phyloP scores from a whole-genome alignment of 2,329 filamentous ascomycete species.

The Scytalidium sp. region DNA sequence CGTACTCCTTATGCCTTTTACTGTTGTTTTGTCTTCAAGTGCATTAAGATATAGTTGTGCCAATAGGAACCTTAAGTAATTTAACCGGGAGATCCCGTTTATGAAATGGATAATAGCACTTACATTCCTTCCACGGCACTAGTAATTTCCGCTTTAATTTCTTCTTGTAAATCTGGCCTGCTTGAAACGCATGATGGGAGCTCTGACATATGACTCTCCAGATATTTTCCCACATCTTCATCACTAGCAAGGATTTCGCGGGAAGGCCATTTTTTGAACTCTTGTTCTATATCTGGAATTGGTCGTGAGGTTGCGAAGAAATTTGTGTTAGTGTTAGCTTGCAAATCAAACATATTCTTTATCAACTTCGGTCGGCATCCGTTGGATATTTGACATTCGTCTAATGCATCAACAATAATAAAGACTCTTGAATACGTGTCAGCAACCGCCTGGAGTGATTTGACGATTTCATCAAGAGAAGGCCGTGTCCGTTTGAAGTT shows the following conservation, averaged over 20 bases:
- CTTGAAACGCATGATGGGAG: constrained; percentile 14
- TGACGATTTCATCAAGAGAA: constrained; percentile 20
- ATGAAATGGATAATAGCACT: constrained; percentile 5
- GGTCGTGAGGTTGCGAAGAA: constrained; percentile 29
- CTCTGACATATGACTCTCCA: constrained; percentile 18
- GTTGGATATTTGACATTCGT: constrained; percentile 13
- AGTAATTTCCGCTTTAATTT: constrained; percentile 16
- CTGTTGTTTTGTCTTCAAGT: constrained; percentile 25
- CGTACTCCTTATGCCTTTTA: constrained; percentile 27
- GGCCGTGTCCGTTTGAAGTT: constrained; percentile 15
- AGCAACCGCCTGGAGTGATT: constrained; percentile 14
- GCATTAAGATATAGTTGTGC: constrained; percentile 27
- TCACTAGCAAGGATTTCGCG: constrained; percentile 4
- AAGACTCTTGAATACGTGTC: constrained; percentile 16
- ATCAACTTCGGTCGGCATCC: constrained; percentile 22
- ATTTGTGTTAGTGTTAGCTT: constrained; percentile 10
- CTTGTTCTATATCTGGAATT: constrained; percentile 14
- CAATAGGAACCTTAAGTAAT: constrained; percentile 10
- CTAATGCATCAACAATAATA: constrained; percentile 16
- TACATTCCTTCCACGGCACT: constrained; percentile 27
- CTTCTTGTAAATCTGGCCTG: constrained; percentile 15
- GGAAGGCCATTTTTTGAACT: constrained; percentile 9
- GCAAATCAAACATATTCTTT: constrained; percentile 16
- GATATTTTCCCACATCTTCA: constrained; percentile 26
- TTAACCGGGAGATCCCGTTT: background rate